phyloP scores from a whole-genome alignment of 257 asterid genomes.

The Nemophila menziesii region DNA sequence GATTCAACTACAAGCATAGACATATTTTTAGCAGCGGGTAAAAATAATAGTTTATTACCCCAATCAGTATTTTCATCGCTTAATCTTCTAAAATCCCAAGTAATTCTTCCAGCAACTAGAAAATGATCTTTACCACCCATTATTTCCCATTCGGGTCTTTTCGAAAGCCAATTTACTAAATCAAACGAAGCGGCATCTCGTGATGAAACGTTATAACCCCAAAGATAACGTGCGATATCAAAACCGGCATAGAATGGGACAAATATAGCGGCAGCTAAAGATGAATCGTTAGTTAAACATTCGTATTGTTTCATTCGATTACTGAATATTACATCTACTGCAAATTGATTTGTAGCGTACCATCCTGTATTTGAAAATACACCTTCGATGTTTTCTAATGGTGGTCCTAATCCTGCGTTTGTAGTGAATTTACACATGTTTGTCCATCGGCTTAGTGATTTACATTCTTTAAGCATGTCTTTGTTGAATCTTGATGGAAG shows the following conservation, averaged over 20 bases:
- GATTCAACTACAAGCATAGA: slow-evolving; percentile 9
- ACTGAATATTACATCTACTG: slow-evolving; percentile 4
- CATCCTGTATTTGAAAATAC: slow-evolving; percentile 5
- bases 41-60: slow-evolving; percentile 8
- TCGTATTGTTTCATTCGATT: slow-evolving; percentile 8
- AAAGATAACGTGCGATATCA: slow-evolving; percentile 6
- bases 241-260: slow-evolving; percentile 11
- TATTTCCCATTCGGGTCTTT: slow-evolving; percentile 6
- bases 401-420: slow-evolving; percentile 4
- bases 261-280: slow-evolving; percentile 9
- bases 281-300: slow-evolving; percentile 8
- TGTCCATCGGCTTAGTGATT: slow-evolving; percentile 1
- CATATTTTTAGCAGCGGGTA: slow-evolving; percentile 5
- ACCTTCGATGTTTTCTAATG: slow-evolving; percentile 1
- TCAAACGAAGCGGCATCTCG: slow-evolving; percentile 5
- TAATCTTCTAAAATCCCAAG: slow-evolving; percentile 7
- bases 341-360: slow-evolving; percentile 7
- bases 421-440: slow-evolving; percentile 5
- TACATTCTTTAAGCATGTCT: slow-evolving; percentile 3
- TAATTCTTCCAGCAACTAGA: slow-evolving; percentile 6
- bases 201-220: not conserved
- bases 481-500: slow-evolving; percentile 5
- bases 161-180: slow-evolving; percentile 2
- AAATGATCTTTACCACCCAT: slow-evolving; percentile 10
- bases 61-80: not conserved